A percentile compares a stretch with the other conserved stretches of the same genome.
phyloP scores from a whole-genome alignment of 306 rosid genomes.

The Fragaria vesca region DNA sequence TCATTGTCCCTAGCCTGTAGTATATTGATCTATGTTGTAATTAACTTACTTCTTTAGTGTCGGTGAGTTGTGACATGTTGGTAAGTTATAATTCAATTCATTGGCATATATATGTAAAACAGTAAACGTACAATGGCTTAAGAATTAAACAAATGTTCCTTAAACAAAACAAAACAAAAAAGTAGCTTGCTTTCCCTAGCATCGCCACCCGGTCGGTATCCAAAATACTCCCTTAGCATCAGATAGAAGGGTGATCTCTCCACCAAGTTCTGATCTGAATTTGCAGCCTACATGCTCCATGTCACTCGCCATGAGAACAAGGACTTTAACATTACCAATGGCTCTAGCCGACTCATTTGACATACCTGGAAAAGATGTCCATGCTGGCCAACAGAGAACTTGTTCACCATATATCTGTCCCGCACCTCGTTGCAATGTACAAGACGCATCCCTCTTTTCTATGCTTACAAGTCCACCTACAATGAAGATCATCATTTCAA shows the following conservation, averaged over 20 bases:
- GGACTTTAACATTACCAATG: not conserved
- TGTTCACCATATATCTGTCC: not conserved
- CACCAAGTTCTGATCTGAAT: not conserved
- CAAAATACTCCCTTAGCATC: not conserved
- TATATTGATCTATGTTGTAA: no score
- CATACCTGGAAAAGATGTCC: not conserved
- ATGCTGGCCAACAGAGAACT: not conserved
- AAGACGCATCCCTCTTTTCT: not conserved
- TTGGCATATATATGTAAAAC: no score
- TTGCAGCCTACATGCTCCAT: not conserved
- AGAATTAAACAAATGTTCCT: no score
- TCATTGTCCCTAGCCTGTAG: no score
- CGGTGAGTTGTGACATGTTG: no score
- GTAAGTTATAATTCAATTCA: no score
- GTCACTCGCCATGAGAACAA: not conserved
- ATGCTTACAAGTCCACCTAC: not conserved
- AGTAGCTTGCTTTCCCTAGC: not conserved
- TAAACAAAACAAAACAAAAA: no score
- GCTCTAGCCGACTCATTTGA: not conserved
- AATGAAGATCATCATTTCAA: constrained; percentile 22
- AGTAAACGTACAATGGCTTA: no score
- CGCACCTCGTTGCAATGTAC: not conserved
- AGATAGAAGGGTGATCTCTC: no score
- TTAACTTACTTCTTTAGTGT: no score
- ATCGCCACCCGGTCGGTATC: not conserved